Evolutionary conservation across 2,329 filamentous ascomycete species (phyloP), one percentile per base, ranked within the genome.

Genomic region (Tolypocladium paradoxum): DNA sequence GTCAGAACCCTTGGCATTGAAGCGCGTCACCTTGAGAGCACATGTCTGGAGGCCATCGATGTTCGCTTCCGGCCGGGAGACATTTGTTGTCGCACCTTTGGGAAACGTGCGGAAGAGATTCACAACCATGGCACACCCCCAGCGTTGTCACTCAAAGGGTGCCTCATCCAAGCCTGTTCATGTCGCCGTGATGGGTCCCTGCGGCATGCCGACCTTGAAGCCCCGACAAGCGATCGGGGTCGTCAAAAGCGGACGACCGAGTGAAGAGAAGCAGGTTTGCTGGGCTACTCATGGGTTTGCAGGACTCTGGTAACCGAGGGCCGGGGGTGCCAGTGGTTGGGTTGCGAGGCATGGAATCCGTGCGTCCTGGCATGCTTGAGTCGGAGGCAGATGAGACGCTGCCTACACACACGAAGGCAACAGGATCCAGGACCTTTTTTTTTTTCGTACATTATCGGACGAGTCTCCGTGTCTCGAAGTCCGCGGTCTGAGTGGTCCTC

Each of bases 1-100:
- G 75, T 46, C 82, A 81, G 64, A 77, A 71, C 55, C 73, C 76
- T 50, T 84, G 84, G 75, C 88, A 93, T 69, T 95, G 86, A 67
- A 57, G 50, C 7, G 16, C 27, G 6, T 33, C 18, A 12, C 2
- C 27, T 33, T 20, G 9, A n/a, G 33, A 7, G 43, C 27, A 11
- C 43, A 18, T 27, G 14, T 18, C 40, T 9, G 7, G 24, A 18
- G 40, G 40, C 16, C 50, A 16, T 16, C 6, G 40, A 36, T 4
- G n/a, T 20, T 9, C 27, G 43, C 43, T 20, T 47, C 2, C 18
- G 43, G 9, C 18, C 27, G 14, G 3, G 18, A 33, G 27, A 33
- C 27, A 14, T 33, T n/a, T 20, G 18, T 31, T 46, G 27, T 31
- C 43, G 29, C 43, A 11, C 43, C 18, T 33, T 31, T 6, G 18